These are phyloP conservation scores for Umbilicus rupestris DNA, from an alignment of 164 flowering plant species.

Conservation along the genomic window DNA sequence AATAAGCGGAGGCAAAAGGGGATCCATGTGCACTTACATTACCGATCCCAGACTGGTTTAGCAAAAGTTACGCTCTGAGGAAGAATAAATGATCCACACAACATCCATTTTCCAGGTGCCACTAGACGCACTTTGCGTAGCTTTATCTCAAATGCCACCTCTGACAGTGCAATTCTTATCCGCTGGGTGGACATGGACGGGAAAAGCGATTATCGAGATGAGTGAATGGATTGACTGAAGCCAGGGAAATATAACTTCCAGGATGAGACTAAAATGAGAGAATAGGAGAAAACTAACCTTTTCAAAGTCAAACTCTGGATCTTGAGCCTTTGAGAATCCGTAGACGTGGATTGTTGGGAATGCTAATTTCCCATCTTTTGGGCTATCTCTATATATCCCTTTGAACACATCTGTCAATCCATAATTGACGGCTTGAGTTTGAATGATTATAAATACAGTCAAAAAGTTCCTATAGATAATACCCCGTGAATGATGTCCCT, in stretches of 20 bases:
- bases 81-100: slow-evolving; percentile 79
- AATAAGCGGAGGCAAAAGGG: too few relatives aligned
- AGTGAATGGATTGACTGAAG: neutral
- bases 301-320: slow-evolving; percentile 83
- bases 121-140: slow-evolving; percentile 80
- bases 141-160: slow-evolving; percentile 56
- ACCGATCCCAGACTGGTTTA: slow-evolving; percentile 9
- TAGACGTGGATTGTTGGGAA: slow-evolving; percentile 82
- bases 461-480: neutral
- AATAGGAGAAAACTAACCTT: slow-evolving; percentile 34
- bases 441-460: neutral
- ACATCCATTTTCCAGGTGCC: slow-evolving; percentile 96
- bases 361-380: slow-evolving; percentile 17
- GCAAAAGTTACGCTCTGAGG: slow-evolving; percentile 62
- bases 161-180: slow-evolving; percentile 56
- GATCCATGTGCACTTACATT: neutral
- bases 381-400: slow-evolving; percentile 43
- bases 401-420: slow-evolving; percentile 55
- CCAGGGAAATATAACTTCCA: neutral
- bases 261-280: neutral
- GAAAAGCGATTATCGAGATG: neutral
- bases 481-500: too few relatives aligned
- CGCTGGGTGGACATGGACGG: slow-evolving; percentile 36
- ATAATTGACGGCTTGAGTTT: neutral
- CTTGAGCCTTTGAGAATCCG: slow-evolving; percentile 87